phyloP scores from a whole-genome alignment of 2,329 filamentous ascomycete species.

The Stachybotrys elegans region DNA sequence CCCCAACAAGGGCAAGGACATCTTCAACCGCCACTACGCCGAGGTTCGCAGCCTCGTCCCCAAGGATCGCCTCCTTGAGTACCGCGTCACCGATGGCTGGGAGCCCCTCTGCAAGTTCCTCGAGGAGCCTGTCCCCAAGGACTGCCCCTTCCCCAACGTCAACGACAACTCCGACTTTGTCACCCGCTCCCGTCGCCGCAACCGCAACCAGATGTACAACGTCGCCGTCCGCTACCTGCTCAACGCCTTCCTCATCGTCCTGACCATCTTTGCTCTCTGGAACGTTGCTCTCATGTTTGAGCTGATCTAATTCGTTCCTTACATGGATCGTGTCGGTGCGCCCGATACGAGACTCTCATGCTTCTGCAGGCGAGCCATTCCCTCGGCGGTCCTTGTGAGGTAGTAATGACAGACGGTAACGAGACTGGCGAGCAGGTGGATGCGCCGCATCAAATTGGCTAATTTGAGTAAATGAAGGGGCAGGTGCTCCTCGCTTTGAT shows the following conservation, averaged over 20 bases:
- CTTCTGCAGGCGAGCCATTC: too few relatives aligned
- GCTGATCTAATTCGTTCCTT: too few relatives aligned
- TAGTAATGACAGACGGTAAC: too few relatives aligned
- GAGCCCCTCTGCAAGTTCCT: conserved; percentile 30
- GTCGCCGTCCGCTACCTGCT: conserved; percentile 20
- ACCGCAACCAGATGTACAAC: conserved; percentile 30
- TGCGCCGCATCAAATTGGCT: too few relatives aligned
- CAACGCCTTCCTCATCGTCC: conserved; percentile 11
- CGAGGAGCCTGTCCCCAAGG: conserved; percentile 26
- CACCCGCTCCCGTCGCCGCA: conserved; percentile 22
- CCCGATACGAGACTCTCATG: too few relatives aligned
- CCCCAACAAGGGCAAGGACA: conserved; percentile 57
- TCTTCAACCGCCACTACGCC: conserved; percentile 42
- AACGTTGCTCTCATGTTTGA: neutral
- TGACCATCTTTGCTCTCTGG: conserved; percentile 6
- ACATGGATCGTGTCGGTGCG: too few relatives aligned
- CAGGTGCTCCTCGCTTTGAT: too few relatives aligned
- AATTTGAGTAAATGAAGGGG: too few relatives aligned
- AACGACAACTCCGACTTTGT: conserved; percentile 31
- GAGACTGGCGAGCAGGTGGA: too few relatives aligned
- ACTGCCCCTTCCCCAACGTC: conserved; percentile 27
- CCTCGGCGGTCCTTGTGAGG: too few relatives aligned
- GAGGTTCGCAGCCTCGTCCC: conserved; percentile 26
- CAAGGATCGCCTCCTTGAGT: conserved; percentile 21
- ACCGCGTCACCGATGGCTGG: conserved; percentile 26